Base-by-base conservation (phyloP, 441 rosid genomes). In the Populus hybrid region DNA sequence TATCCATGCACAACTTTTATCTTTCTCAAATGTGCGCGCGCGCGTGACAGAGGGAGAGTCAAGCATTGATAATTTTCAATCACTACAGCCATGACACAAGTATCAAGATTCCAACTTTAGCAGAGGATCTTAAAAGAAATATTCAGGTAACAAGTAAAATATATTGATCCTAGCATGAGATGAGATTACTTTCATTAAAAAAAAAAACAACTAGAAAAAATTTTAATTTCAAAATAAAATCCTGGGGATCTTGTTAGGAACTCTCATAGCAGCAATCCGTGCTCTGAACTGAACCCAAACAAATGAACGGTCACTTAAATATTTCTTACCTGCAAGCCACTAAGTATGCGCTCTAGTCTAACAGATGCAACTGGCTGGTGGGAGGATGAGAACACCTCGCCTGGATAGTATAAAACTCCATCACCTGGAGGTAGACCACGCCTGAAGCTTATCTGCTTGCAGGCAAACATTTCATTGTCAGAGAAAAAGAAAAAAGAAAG, bases 341-440 rank as follows among this genome's bases (percentile, higher is more conserved):
- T 89, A 54, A 94, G 98, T 77, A 94, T 88, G 66, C 98, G 97
- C 85, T 95, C 99, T 6, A 92, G 88, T 86, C 95, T 87, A 26
- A 89, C 82, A 18, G 99, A 95, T 80, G 98, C 98, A 69, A 95
- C 95, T 0, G 97, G 98, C 78, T 94, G 87, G 54, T 69, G 84
- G 14, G 95, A 95, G 35, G 94, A 89, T 18, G 99, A 94, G 85
- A 95, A 95, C 76, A 91, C 99, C 88, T 92, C 91, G 23, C 99
- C 98, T 3, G 98, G 98, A 70, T 93, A 95, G 83, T 76, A 95
- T 70, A 95, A 79, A 83, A 93, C 98, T 23, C 99, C 97, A 79
- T 93, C 99, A 57, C 98, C 98, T 5, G 99, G 98, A 30, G 98
- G 97, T 59, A 94, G 93, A 30, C 97, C 97, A 14, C 93, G 93